Evolutionary conservation across 352 stramenopile genomes (phyloP).

Genomic region (Thraustotheca clavata): DNA sequence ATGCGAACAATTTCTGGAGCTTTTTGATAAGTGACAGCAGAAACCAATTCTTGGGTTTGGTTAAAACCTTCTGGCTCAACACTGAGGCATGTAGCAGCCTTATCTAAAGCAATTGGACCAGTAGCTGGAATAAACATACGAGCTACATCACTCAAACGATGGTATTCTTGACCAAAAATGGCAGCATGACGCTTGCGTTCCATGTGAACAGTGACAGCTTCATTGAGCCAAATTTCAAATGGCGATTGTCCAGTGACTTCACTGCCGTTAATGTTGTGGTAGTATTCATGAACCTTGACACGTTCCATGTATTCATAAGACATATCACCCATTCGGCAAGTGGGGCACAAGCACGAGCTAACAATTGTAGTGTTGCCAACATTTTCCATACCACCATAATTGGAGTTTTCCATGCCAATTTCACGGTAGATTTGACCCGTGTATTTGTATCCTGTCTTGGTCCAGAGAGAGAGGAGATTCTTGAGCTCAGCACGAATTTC

Average conservation of each 20-base stretch:
- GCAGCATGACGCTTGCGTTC: slow-evolving; percentile 50
- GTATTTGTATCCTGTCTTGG: slow-evolving; percentile 80
- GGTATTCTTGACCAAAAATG: slow-evolving; percentile 67
- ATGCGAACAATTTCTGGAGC: slow-evolving; percentile 72
- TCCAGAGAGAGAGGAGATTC: slow-evolving; percentile 52
- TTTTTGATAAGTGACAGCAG: slow-evolving; percentile 71
- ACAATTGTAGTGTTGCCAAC: slow-evolving; percentile 77
- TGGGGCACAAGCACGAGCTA: slow-evolving; percentile 58
- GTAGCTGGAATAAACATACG: slow-evolving; percentile 67
- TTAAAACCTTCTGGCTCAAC: slow-evolving; percentile 69
- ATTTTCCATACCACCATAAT: slow-evolving; percentile 78
- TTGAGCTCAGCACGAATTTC: slow-evolving; percentile 49
- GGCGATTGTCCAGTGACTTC: slow-evolving; percentile 72
- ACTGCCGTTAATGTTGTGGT: slow-evolving; percentile 77
- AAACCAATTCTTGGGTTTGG: slow-evolving; percentile 71
- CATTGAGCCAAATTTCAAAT: slow-evolving; percentile 78
- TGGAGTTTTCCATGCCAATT: slow-evolving; percentile 78
- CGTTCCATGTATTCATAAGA: slow-evolving; percentile 79
- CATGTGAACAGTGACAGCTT: slow-evolving; percentile 75
- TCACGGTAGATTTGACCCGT: slow-evolving; percentile 68
- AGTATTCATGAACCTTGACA: slow-evolving; percentile 78
- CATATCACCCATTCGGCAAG: slow-evolving; percentile 62
- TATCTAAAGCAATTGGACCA: slow-evolving; percentile 56
- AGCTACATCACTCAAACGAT: slow-evolving; percentile 56
- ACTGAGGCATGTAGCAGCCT: slow-evolving; percentile 57